Conservation (phyloP, 257 asterid species). For the Cynanchum wilfordii region DNA sequence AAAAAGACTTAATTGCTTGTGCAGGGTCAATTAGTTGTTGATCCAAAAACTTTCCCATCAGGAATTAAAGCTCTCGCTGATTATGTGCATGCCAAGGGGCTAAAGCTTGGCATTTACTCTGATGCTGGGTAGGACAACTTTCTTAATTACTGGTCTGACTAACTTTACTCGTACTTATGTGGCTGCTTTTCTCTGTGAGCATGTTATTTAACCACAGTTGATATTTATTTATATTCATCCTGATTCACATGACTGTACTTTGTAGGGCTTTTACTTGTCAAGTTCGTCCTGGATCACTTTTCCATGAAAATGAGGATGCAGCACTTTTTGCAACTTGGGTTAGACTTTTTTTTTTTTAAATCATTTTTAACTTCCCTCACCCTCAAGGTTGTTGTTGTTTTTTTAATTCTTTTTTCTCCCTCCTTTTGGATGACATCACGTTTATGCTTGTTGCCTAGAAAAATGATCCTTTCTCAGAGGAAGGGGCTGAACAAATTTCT, state of each 20-base stretch:
- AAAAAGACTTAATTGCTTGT: slow-evolving; percentile 10
- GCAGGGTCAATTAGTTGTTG: slow-evolving; percentile 76
- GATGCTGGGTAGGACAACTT: slow-evolving; percentile 85
- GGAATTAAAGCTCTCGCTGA: slow-evolving; percentile 88
- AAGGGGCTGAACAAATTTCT: background rate
- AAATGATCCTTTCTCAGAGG: background rate
- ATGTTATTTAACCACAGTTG: background rate
- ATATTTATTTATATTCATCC: slow-evolving; percentile 17
- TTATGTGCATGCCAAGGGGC: slow-evolving; percentile 84
- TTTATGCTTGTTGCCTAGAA: background rate
- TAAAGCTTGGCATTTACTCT: slow-evolving; percentile 91
- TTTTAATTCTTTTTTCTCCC: background rate
- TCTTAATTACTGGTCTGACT: slow-evolving; percentile 16
- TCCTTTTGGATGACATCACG: background rate
- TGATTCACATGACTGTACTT: slow-evolving; percentile 19
- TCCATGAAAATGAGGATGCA: slow-evolving; percentile 83
- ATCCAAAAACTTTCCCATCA: slow-evolving; percentile 66
- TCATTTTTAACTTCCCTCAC: background rate
- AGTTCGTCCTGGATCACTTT: slow-evolving; percentile 88
- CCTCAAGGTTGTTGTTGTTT: background rate
- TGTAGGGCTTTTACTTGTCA: slow-evolving; percentile 77
- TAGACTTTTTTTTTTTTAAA: slow-evolving; percentile 34
- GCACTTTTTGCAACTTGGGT: slow-evolving; percentile 89
- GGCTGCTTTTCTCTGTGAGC: slow-evolving; percentile 5
- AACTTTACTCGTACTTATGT: slow-evolving; percentile 6